Percentiles rank a stretch among this genome's conserved stretches.
Evolutionary conservation across 768 basidiomycete genomes (phyloP).

Genomic region (Scleroderma bovista): DNA sequence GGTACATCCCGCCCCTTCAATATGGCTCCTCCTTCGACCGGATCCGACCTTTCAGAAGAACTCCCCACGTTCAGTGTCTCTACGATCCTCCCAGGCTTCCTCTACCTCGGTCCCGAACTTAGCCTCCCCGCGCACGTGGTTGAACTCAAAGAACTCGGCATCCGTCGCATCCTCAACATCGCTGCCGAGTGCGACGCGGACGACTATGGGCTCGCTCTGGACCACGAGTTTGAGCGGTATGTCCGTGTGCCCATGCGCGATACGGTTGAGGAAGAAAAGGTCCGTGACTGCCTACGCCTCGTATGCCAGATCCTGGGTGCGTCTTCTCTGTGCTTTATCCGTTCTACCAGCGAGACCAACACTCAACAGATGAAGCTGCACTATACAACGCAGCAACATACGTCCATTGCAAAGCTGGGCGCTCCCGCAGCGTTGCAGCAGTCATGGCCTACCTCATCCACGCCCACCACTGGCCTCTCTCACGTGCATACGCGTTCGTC

Average conservation of each 20-base stretch:
- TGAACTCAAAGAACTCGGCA: slow-evolving; percentile 67
- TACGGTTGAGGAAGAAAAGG: slow-evolving; percentile 90
- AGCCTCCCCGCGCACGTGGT: slow-evolving; percentile 68
- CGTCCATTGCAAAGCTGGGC: slow-evolving; percentile 95
- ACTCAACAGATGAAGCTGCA: slow-evolving; percentile 74
- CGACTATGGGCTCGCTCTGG: slow-evolving; percentile 65
- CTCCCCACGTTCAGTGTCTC: slow-evolving; percentile 75
- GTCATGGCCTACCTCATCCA: slow-evolving; percentile 98
- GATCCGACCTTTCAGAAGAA: slow-evolving; percentile 33
- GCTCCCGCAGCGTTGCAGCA: slow-evolving; percentile 92
- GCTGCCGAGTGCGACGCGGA: slow-evolving; percentile 83
- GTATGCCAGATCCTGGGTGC: slow-evolving; percentile 84
- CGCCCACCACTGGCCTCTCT: slow-evolving; percentile 94
- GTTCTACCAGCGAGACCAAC: slow-evolving; percentile 1
- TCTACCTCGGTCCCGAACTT: slow-evolving; percentile 89
- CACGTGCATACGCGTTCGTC: slow-evolving; percentile 87
- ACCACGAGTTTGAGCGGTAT: slow-evolving; percentile 76
- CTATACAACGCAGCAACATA: slow-evolving; percentile 86
- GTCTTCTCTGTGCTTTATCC: slow-evolving; percentile 23
- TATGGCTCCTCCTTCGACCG: slow-evolving; percentile 17
- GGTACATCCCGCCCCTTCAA: slow-evolving; percentile 58
- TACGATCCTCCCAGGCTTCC: slow-evolving; percentile 84
- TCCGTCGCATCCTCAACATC: slow-evolving; percentile 86
- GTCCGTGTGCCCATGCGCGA: slow-evolving; percentile 89
- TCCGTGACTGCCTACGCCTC: slow-evolving; percentile 73